Conservation (phyloP, 495 filamentous ascomycete species). For the Podospora tetraspora region DNA sequence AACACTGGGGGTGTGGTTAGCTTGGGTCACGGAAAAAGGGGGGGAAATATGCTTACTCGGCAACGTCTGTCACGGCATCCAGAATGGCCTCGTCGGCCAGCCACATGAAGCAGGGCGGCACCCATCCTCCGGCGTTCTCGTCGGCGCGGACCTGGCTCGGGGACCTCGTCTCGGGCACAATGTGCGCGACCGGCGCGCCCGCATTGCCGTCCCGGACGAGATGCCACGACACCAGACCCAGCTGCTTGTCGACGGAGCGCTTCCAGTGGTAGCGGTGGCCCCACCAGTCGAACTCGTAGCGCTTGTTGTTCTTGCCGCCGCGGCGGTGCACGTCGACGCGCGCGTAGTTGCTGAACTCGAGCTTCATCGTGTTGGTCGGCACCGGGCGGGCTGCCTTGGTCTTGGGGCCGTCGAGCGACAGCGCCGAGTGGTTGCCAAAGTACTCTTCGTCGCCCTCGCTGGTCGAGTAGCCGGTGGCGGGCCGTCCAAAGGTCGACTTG, state of each 20-base stretch:
- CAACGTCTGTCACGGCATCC: constrained; percentile 67
- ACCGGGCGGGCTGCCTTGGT: constrained; percentile 37
- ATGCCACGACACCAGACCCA: constrained; percentile 64
- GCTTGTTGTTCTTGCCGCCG: constrained; percentile 64
- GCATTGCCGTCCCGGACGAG: constrained; percentile 62
- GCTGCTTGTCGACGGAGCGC: constrained; percentile 58
- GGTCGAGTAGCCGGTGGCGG: constrained; percentile 39
- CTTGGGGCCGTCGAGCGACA: constrained; percentile 29
- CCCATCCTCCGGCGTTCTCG: constrained; percentile 76
- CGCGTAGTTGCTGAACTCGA: constrained; percentile 97
- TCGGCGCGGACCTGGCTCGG: constrained; percentile 67
- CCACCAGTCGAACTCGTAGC: constrained; percentile 92
- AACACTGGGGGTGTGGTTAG: constrained; percentile 51
- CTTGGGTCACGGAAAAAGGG: constrained; percentile 7
- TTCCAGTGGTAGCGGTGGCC: constrained; percentile 81
- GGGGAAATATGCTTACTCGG: constrained; percentile 68
- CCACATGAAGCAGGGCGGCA: constrained; percentile 85
- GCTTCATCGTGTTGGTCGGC: constrained; percentile 68
- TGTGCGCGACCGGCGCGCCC: constrained; percentile 65
- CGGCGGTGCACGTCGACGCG: constrained; percentile 76
- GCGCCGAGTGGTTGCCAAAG: constrained; percentile 35
- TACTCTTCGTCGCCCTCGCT: constrained; percentile 47
- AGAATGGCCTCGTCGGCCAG: constrained; percentile 69
- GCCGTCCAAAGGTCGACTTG: constrained; percentile 42
- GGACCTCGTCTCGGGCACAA: constrained; percentile 74